Conservation (phyloP, 1,284 basidiomycete species). For the Ustilago lituana region DNA sequence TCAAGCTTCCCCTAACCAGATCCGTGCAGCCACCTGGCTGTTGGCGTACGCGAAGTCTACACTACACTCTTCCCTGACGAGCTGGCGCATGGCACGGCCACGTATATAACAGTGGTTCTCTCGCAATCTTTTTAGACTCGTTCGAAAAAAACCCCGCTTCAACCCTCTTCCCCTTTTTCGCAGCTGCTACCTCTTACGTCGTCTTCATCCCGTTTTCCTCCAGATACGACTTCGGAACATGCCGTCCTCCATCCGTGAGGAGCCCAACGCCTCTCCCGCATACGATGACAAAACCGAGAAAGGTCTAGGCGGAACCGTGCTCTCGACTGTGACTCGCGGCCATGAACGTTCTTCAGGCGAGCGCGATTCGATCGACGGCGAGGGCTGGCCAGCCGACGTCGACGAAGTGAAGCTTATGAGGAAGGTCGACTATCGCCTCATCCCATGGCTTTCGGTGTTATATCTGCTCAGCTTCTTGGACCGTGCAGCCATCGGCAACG, state of each 20-base stretch:
- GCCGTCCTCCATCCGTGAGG: conserved; percentile 25
- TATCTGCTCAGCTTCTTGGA: conserved; percentile 67
- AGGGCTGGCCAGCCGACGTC: conserved; percentile 38
- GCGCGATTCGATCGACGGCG: conserved; percentile 1
- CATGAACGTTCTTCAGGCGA: conserved; percentile 6
- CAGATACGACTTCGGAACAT: conserved; percentile 15
- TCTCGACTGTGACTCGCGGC: conserved; percentile 18
- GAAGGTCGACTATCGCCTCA: conserved; percentile 59
- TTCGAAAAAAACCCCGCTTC: no score
- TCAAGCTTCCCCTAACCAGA: no score
- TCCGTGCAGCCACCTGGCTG: no score
- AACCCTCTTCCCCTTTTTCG: no score
- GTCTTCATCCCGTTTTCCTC: not conserved
- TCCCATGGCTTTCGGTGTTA: conserved; percentile 58
- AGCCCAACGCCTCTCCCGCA: conserved; percentile 4
- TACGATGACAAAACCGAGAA: conserved; percentile 24
- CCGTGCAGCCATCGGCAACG: conserved; percentile 70
- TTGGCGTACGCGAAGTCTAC: no score
- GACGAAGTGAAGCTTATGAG: conserved; percentile 61
- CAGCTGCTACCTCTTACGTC: not conserved
- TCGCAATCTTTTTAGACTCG: no score
- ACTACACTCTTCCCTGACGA: no score
- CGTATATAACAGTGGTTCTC: no score
- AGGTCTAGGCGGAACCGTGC: conserved; percentile 10
- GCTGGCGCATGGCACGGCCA: no score